Conservation (phyloP, 305 asterid species). For the Coffea humblotiana region DNA sequence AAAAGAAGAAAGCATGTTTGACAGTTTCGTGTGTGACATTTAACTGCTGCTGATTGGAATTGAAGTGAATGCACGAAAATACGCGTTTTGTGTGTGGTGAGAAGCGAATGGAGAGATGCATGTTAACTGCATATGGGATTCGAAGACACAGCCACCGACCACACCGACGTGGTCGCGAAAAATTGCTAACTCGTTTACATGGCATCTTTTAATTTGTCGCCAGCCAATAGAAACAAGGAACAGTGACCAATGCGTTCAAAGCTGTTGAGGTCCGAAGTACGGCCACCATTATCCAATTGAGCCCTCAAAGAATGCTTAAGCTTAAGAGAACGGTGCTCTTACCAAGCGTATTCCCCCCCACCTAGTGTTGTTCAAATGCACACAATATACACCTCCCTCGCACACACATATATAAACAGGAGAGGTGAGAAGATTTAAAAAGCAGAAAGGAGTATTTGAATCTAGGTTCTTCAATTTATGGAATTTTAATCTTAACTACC, state of each 20-base stretch:
- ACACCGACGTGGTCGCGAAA: background rate
- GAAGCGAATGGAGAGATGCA: constrained; percentile 6
- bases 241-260: constrained; percentile 12
- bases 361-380: too few species aligned
- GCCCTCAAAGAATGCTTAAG: background rate
- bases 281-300: too few species aligned
- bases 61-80: background rate
- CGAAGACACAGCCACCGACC: constrained; percentile 12
- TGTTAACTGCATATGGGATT: background rate
- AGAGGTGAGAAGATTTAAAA: too few species aligned
- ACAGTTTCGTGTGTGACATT: background rate
- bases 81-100: background rate
- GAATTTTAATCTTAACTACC: too few species aligned
- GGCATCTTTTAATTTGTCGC: background rate
- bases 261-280: background rate
- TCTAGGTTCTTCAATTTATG: too few species aligned
- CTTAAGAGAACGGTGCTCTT: too few species aligned
- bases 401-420: too few species aligned
- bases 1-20: background rate
- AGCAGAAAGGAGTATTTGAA: too few species aligned
- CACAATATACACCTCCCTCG: too few species aligned
- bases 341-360: too few species aligned
- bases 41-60: background rate
- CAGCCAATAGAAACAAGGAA: background rate
- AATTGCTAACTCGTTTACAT: background rate